Evolutionary conservation across 345 rosid genomes (phyloP), one percentile per base, ranked within the genome.

Genomic region (Euphorbia pulcherrima): DNA sequence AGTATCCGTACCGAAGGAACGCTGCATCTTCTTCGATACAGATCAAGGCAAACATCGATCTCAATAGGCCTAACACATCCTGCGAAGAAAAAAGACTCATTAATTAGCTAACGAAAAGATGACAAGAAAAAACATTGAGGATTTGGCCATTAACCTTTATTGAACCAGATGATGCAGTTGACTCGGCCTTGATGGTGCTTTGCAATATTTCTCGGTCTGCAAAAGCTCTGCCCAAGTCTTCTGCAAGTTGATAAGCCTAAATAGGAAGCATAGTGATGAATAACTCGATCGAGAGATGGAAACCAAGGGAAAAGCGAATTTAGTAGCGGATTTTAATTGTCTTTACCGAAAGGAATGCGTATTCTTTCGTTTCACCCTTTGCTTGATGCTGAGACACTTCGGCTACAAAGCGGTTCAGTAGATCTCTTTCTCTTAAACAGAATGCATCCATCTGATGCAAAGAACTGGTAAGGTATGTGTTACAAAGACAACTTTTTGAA

Each of bases 151-250:
- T 68, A 82, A 90, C 96, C 93, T 88, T 93, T 65, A 90, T 58
- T 20, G 90, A 68, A 71, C 85, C 85, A 60, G 63, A 21, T n/a
- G 86, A 65, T 59, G 76, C 69, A 53, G 79, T 78, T 72, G 75
- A 81, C 72, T 90, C 98, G 0, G 86, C 81, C 66, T 84, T 84
- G 21, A 85, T 48, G 71, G 87, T 81, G 53, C 75, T 84, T 73
- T 89, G 86, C 54, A 90, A 72, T 64, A 86, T 83, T 62, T 86
- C 71, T 77, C 88, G 78, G 68, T 93, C 98, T 10, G 97, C 75
- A 77, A 89, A 93, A 71, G 97, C 98, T 82, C 86, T 84, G 64
- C 90, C 92, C 68, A 93, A 68, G 81, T 93, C 98, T 77, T 87
- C 95, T 29, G 97, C 95, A 35, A 90, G 87, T 78, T 86, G 85